Evolutionary conservation across 2,329 filamentous ascomycete species (phyloP).

Genomic region (Aspergillus cejpii): DNA sequence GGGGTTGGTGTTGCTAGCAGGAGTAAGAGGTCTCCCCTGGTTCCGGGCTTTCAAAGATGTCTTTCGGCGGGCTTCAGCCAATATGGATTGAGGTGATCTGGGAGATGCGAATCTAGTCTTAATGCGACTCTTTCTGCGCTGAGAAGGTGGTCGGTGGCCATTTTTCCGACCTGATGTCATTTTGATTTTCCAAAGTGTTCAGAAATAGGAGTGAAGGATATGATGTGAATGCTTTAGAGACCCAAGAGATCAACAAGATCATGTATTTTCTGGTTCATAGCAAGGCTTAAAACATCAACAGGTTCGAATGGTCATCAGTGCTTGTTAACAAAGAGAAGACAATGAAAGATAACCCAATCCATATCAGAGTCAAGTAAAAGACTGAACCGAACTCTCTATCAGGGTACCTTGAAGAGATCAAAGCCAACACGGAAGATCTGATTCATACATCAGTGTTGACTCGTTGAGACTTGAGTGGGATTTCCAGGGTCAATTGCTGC

Average conservation of each 20-base stretch:
- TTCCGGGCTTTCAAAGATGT: conserved; percentile 6
- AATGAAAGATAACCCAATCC: not conserved
- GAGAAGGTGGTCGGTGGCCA: conserved; percentile 4
- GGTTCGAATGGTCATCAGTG: too few species aligned
- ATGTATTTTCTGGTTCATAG: not conserved
- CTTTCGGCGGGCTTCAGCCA: conserved; percentile 12
- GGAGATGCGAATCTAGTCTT: conserved; percentile 6
- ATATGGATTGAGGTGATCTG: conserved; percentile 12
- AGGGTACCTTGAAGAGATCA: not conserved
- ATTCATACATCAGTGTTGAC: not conserved
- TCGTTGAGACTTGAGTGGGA: too few species aligned
- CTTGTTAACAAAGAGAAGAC: not conserved
- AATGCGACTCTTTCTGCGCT: conserved; percentile 8
- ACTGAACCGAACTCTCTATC: not conserved
- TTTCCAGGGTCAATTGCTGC: not conserved
- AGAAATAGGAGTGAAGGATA: not conserved
- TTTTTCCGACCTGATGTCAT: conserved; percentile 6
- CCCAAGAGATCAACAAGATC: not conserved
- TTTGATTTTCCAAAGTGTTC: not conserved
- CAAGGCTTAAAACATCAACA: not conserved
- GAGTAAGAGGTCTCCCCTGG: conserved; percentile 1
- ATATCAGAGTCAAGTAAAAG: not conserved
- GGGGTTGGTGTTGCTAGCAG: conserved; percentile 5
- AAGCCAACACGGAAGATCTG: not conserved
- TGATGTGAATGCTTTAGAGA: not conserved